Base-by-base conservation (phyloP, 192 early-diverging fungal genomes). In the Borealophlyctis nickersoniae region DNA sequence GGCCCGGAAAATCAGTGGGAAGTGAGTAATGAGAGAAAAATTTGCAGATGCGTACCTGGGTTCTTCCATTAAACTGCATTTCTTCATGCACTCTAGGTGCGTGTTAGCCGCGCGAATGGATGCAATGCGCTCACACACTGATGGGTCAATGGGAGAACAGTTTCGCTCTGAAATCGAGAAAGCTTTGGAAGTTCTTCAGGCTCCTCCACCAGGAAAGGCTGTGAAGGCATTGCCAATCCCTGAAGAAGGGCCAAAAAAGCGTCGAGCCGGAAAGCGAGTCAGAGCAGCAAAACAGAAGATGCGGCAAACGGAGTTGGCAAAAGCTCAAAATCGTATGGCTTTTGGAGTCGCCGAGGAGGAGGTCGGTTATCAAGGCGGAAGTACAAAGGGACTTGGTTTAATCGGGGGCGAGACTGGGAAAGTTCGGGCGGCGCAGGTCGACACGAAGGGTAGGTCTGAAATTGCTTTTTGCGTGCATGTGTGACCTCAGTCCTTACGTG, bases 321-420 rank as follows among this genome's bases (percentile, higher is more conserved):
- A 93, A 62, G 89, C 91, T 19, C 84, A 88, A 61, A 96, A 99
- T 72, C 80, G 97, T 2, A 86, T 98, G 75, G 83, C 81, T 56
- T 99, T 99, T 84, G 92, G 92, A 57, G 87, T 83, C 32, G 87
- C 89, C 30, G 94, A 99, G 72, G 88, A 94, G 23, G 95, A 99
- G 72, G 75, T 91, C 11, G 87, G 88, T 60, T 82, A 81, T 26
- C 11, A 23, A 2, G 88, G 89, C 58, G 96, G 89, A 51, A 89
- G 86, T 49, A 89, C 91, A 31, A 87, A 91, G 50, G 97, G 97
- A 1, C 64, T 95, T 26, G 97, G 97, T 9, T 83, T 96, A 78
- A 70, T 95, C 63, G 90, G 91, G 26, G 48, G 74, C 81, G 36
- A 81, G 52, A 81, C 83, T 9, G 94, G 95, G 31, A 88, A 90